Conservation (phyloP, 139 green algal species). For the Picochlorum sp. region DNA sequence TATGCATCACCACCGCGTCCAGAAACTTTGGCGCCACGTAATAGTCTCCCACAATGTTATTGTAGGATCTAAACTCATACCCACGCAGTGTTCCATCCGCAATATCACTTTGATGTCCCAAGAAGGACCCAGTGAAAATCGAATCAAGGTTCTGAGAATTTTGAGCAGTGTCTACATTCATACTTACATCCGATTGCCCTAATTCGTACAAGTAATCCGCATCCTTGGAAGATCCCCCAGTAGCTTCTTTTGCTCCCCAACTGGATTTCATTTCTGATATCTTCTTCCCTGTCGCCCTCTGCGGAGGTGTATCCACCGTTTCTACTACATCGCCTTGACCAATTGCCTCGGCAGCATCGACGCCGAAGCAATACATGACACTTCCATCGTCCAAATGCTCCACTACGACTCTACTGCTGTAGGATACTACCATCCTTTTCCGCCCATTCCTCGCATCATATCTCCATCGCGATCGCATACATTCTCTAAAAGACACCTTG, state of each 20-base stretch:
- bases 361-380: constrained; percentile 6
- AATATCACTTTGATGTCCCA: constrained; percentile 69
- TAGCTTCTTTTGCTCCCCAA: constrained; percentile 42
- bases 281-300: background rate
- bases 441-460: constrained; percentile 3
- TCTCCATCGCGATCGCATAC: background rate
- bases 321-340: background rate
- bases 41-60: constrained; percentile 78
- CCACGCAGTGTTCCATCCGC: constrained; percentile 53
- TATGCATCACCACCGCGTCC: constrained; percentile 63
- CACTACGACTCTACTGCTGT: too few relatives aligned
- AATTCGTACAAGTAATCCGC: constrained; percentile 52
- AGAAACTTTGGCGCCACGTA: constrained; percentile 75
- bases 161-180: constrained; percentile 30
- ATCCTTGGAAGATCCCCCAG: constrained; percentile 23
- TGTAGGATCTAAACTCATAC: constrained; percentile 54
- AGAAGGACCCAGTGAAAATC: constrained; percentile 54
- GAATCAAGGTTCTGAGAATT: constrained; percentile 44
- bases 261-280: constrained; percentile 21
- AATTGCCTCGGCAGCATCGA: background rate
- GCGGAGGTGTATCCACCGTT: too few relatives aligned
- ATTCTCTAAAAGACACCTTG: background rate
- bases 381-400: background rate
- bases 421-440: constrained; percentile 7
- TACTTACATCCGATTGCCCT: constrained; percentile 29